Conservation (phyloP, 345 rosid species). For the Citrus sinensis region DNA sequence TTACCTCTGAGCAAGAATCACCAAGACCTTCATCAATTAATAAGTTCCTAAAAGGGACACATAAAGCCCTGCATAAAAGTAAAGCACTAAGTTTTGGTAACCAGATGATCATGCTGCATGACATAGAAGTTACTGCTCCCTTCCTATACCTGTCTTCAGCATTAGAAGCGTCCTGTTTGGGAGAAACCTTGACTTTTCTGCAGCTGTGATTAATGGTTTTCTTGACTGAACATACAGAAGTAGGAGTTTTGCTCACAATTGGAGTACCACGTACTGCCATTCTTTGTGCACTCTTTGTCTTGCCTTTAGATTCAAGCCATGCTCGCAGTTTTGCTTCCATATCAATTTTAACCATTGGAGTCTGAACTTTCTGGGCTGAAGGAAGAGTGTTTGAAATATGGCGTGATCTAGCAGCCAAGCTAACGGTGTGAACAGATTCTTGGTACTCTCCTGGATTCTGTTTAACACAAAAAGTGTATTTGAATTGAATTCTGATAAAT, state of each 20-base stretch:
- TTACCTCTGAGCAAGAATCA: conserved; percentile 43
- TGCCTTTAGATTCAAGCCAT: conserved; percentile 94
- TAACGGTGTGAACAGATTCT: conserved; percentile 85
- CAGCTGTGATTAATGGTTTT: conserved; percentile 37
- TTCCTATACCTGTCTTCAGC: conserved; percentile 40
- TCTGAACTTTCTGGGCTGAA: conserved; percentile 47
- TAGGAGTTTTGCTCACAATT: conserved; percentile 28
- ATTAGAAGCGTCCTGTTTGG: conserved; percentile 20
- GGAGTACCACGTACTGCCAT: conserved; percentile 44
- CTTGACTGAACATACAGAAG: conserved; percentile 38
- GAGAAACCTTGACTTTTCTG: conserved; percentile 36
- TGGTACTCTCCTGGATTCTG: conserved; percentile 95
- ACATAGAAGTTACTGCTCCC: background rate
- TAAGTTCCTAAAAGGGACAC: conserved; percentile 41
- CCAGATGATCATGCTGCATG: background rate
- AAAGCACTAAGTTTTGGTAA: conserved; percentile 3
- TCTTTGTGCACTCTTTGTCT: conserved; percentile 56
- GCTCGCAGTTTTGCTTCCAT: conserved; percentile 83
- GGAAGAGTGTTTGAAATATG: conserved; percentile 58
- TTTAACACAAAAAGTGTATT: background rate
- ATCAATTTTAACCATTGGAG: conserved; percentile 59
- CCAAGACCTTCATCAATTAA: conserved; percentile 36
- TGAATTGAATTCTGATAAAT: background rate
- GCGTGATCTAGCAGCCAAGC: conserved; percentile 91
- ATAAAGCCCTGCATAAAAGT: conserved; percentile 36